A percentile compares a stretch with the other conserved stretches of the same genome.
Conservation (phyloP, 805 yeast genomes). For the Saturnispora silvae region DNA sequence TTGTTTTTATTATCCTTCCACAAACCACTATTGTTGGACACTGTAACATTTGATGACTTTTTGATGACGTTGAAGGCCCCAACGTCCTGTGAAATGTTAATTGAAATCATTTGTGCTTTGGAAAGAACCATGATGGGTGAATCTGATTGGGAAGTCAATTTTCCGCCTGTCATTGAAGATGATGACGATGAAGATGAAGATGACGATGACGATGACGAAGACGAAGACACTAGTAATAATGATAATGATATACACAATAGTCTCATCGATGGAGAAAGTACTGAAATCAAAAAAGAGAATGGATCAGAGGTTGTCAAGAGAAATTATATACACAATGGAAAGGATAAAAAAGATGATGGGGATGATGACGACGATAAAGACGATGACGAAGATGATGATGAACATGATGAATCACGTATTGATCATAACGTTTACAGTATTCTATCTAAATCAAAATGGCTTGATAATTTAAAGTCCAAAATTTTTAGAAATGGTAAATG, state of each 20-base stretch:
- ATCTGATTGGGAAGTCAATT: conserved; percentile 18
- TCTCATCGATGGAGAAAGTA: too few relatives aligned
- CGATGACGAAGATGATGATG: conserved; percentile 17
- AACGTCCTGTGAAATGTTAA: conserved; percentile 39
- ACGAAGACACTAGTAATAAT: conserved; percentile 17
- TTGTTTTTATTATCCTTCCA: conserved; percentile 62
- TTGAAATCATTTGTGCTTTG: conserved; percentile 60
- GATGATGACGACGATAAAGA: conserved; percentile 13
- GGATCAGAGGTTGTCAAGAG: neutral
- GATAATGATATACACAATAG: too few relatives aligned
- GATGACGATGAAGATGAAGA: conserved; percentile 13
- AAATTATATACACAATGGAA: too few relatives aligned
- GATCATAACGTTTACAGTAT: conserved; percentile 35
- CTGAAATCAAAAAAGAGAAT: conserved; percentile 18
- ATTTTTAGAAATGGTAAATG: conserved; percentile 77
- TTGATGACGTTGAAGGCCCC: conserved; percentile 45
- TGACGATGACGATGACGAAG: conserved; percentile 18
- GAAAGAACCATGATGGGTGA: conserved; percentile 44
- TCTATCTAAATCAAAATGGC: conserved; percentile 60
- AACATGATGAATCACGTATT: conserved; percentile 24
- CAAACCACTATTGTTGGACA: conserved; percentile 52
- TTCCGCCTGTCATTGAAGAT: conserved; percentile 21
- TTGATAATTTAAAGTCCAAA: conserved; percentile 62
- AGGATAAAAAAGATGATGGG: neutral
- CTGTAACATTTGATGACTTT: conserved; percentile 73